These are phyloP conservation scores for Yamadazyma takamatsuzukensis DNA, from an alignment of 805 yeast genomes.

Conservation along the genomic window DNA sequence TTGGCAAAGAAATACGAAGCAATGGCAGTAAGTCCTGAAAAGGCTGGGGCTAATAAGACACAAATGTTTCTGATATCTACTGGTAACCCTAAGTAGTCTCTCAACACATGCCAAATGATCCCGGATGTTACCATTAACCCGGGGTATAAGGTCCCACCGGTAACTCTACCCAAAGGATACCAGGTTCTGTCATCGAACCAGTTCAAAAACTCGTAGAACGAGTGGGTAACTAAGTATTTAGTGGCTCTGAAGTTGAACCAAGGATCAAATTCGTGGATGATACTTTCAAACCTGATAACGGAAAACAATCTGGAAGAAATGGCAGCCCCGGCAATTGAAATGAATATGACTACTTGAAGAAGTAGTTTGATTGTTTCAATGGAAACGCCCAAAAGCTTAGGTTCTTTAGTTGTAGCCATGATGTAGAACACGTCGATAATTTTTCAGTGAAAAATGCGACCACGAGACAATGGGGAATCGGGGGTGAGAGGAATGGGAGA, in stretches of 20 bases:
- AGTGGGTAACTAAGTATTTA: conserved; percentile 78
- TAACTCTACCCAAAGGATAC: conserved; percentile 98
- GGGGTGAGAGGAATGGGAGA: neutral
- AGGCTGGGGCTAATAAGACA: conserved; percentile 95
- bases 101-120: conserved; percentile 71
- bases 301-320: conserved; percentile 89
- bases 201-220: conserved; percentile 87
- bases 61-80: conserved; percentile 93
- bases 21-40: conserved; percentile 87
- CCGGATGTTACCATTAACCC: conserved; percentile 99
- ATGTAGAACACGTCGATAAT: conserved; percentile 3
- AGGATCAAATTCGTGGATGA: conserved; percentile 96
- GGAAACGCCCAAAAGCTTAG: conserved; percentile 22
- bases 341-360: conserved; percentile 63
- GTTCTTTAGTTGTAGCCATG: no score
- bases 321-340: conserved; percentile 86
- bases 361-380: conserved; percentile 41
- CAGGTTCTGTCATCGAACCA: conserved; percentile 99
- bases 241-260: conserved; percentile 98
- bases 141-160: conserved; percentile 98
- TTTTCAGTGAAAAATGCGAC: neutral
- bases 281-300: conserved; percentile 93
- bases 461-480: neutral
- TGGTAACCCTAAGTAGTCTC: conserved; percentile 65
- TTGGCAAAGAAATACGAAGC: conserved; percentile 83